Percentiles rank a stretch among this genome's conserved stretches.
Evolutionary conservation across 805 yeast species (phyloP).

Genomic region (Metschnikowia arizonensis): DNA sequence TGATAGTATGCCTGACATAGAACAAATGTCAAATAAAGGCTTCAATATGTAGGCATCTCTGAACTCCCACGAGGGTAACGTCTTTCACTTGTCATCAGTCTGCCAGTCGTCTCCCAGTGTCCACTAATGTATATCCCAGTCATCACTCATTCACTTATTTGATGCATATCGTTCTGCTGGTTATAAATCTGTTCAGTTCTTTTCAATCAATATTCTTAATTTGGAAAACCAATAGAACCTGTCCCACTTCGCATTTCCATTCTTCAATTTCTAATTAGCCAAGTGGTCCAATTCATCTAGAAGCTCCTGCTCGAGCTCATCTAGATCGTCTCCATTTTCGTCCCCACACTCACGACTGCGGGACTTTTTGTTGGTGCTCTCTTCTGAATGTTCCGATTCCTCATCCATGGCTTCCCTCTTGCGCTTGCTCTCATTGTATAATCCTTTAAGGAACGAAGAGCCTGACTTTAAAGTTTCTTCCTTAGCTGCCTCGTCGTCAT

Average conservation of each 20-base stretch:
- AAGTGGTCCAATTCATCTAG: slow-evolving; percentile 52
- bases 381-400: slow-evolving; percentile 9
- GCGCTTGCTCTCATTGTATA: slow-evolving; percentile 18
- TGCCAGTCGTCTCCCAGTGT: too few relatives aligned
- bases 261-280: not conserved
- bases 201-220: too few relatives aligned
- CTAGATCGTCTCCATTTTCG: slow-evolving; percentile 26
- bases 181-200: too few relatives aligned
- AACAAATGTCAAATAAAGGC: too few relatives aligned
- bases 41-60: too few relatives aligned
- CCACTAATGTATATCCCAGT: too few relatives aligned
- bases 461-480: slow-evolving; percentile 6
- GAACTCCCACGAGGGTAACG: too few relatives aligned
- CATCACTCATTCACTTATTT: too few relatives aligned
- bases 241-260: too few relatives aligned
- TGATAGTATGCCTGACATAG: too few relatives aligned
- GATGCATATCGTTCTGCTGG: too few relatives aligned
- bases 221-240: not conserved
- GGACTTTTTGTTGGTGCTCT: slow-evolving; percentile 7
- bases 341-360: not conserved
- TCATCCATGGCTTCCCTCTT: slow-evolving; percentile 17
- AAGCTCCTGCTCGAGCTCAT: slow-evolving; percentile 48
- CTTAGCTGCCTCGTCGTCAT: slow-evolving; percentile 17
- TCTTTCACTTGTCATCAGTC: too few relatives aligned
- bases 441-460: slow-evolving; percentile 25